Base-by-base conservation (phyloP, 1,284 basidiomycete species). In the Paramarasmius palmivorus region DNA sequence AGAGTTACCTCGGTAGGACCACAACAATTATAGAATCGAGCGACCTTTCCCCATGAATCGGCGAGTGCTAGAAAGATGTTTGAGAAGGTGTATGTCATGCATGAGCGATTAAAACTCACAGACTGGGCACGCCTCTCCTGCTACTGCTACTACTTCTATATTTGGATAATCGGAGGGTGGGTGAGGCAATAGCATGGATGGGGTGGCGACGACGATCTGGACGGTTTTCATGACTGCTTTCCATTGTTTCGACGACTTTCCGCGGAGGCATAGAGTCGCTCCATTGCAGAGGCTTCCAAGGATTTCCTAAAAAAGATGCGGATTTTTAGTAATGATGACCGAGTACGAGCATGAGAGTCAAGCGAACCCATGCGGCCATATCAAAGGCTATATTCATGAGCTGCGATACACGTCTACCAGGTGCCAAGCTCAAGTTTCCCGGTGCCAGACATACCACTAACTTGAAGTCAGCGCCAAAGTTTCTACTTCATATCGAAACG, bases 381-480 rank as follows among this genome's bases (percentile, higher is more conserved):
- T 83, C 82, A 58, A 83, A 84, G 1, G 80, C 77, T 36, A 84
- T 77, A 56, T 83, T 83, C 67, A 83, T 73, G 37, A 83, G 64
- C 60, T 84, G 82, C 1, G 80, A 76, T n/a, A 83, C 79, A 15
- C 79, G 74, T 23, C 73, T 64, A 19, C 81, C 81, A 7, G 78
- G 78, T 19, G 66, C 57, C 79, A 84, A 82, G 50, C 76, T 75
- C 19, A 83, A 66, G 63, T 81, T 82, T 20, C 81, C 82, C 19
- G 82, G 82, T 17, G 69, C 62, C 36, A 79, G 67, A 55, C 78
- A 82, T 15, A 84, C 70, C 22, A 84, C 82, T 84, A 53, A 39
- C 46, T 44, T 4, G 47, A 17, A 26, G 19, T 38, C n/a, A 29
- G 26, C 20, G 47, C 29, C 15, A 14, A 38, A n/a, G n/a, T n/a